A percentile compares a stretch with the other conserved stretches of the same genome.
phyloP scores from a whole-genome alignment of 371 early-diverging fungal genomes.

The Fennellomyces sp. region DNA sequence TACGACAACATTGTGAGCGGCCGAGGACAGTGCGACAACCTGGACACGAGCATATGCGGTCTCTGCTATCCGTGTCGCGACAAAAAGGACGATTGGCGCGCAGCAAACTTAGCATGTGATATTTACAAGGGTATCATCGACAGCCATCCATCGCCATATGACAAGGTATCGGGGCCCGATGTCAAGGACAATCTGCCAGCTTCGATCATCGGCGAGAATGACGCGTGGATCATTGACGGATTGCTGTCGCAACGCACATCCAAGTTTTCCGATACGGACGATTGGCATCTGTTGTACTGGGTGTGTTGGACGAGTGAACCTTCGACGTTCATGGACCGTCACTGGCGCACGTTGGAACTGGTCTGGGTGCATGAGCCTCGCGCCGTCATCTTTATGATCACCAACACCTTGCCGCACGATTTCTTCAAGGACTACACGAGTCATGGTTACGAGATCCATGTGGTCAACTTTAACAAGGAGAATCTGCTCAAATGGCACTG shows the following conservation, averaged over 20 bases:
- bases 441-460: constrained; percentile 64
- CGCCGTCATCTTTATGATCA: constrained; percentile 63
- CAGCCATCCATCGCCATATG: constrained; percentile 12
- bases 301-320: constrained; percentile 69
- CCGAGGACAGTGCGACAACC: constrained; percentile 27
- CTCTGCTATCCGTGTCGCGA: constrained; percentile 63
- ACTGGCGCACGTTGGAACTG: constrained; percentile 67
- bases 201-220: constrained; percentile 45
- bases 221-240: constrained; percentile 65
- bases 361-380: constrained; percentile 69
- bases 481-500: constrained; percentile 58
- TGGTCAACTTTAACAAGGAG: constrained; percentile 61
- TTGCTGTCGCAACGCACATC: constrained; percentile 57
- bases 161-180: constrained; percentile 24
- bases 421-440: constrained; percentile 59
- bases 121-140: constrained; percentile 53
- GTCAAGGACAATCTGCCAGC: constrained; percentile 43
- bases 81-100: constrained; percentile 56
- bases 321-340: constrained; percentile 60
- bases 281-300: constrained; percentile 69
- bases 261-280: constrained; percentile 56
- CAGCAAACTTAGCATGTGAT: constrained; percentile 54
- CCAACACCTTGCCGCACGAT: constrained; percentile 55
- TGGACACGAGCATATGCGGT: constrained; percentile 42
- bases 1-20: constrained; percentile 47